A percentile compares a stretch with the other conserved stretches of the same genome.
These are phyloP conservation scores for Albatrellus ellisii DNA, from an alignment of 768 basidiomycete species.

Conservation along the genomic window DNA sequence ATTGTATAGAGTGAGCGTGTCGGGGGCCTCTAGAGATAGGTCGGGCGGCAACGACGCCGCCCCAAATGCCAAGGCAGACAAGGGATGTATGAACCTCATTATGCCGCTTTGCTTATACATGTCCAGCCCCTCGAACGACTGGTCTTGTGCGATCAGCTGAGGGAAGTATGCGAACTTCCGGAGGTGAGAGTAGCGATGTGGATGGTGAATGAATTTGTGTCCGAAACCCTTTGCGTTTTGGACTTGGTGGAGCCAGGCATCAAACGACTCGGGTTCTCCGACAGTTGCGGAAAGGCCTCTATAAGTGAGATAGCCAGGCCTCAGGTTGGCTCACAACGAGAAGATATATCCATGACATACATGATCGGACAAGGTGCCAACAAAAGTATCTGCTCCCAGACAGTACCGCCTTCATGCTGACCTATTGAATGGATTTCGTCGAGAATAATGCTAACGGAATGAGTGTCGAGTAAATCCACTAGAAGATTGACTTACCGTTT, in stretches of 20 bases:
- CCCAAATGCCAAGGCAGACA: conserved; percentile 44
- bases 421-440: conserved; percentile 62
- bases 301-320: not conserved
- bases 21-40: conserved; percentile 46
- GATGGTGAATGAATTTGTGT: conserved; percentile 48
- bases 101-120: conserved; percentile 25
- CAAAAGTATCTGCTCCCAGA: conserved; percentile 67
- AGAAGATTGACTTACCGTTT: conserved; percentile 31
- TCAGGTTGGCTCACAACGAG: not conserved
- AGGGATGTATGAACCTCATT: conserved; percentile 48
- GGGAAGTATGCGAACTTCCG: conserved; percentile 50
- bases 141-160: conserved; percentile 15
- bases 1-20: conserved; percentile 38
- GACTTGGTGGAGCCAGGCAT: conserved; percentile 48
- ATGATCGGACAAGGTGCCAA: conserved; percentile 62
- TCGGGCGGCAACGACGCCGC: conserved; percentile 40
- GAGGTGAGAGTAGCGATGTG: conserved; percentile 61
- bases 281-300: conserved; percentile 66
- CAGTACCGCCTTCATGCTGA: conserved; percentile 52
- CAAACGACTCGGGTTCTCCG: conserved; percentile 51
- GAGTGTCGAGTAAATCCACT: not conserved
- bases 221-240: conserved; percentile 45
- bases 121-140: conserved; percentile 25
- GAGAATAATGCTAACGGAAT: conserved; percentile 42
- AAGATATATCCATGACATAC: conserved; percentile 23